Evolutionary conservation across 805 yeast species (phyloP), one percentile per base, ranked within the genome.

Genomic region (Wickerhamomyces silvicola): DNA sequence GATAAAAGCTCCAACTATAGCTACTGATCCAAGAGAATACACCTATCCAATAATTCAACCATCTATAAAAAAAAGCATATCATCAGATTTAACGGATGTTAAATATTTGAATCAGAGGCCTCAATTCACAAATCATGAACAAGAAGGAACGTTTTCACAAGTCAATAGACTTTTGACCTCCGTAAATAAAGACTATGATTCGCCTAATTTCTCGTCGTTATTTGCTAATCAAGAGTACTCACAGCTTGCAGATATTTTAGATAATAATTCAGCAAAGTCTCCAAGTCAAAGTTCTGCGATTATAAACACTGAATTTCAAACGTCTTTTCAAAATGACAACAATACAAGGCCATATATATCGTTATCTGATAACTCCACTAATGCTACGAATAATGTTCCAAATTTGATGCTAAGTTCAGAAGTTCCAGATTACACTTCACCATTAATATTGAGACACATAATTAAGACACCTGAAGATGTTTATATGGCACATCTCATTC

Each of bases 381-480:
- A 18, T n/a, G 25, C 37, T 8, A 20, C 18, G 1, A 20, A 24
- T 13, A 25, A 36, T 7, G 40, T 43, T 5, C 42, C 45, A 24
- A 18, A 40, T 12, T 20, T 41, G 18, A n/a, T 38, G 18, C 8
- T 24, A 16, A 29, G 33, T 9, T 32, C 43, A 14, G 24, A 36
- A 7, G 46, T 38, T 4, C 42, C 57, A 9, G 71, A 65, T 30
- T 77, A 75, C 48, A 68, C 76, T 4, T 67, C 78, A 4, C 83
- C 83, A 6, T 50, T 76, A 36, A 62, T 70, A 10, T 61, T 75
- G 35, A 67, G 79, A 38, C 78, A 76, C 48, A 57, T 74, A 11
- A 72, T 74, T 38, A 72, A 62, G 54, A 70, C 78, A 34, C 90
- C 92, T 0, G 77, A 76, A 47, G 90, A 82, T 43, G 81, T 90